Evolutionary conservation across 2,329 filamentous ascomycete species (phyloP).

Genomic region (Colletotrichum sp.): DNA sequence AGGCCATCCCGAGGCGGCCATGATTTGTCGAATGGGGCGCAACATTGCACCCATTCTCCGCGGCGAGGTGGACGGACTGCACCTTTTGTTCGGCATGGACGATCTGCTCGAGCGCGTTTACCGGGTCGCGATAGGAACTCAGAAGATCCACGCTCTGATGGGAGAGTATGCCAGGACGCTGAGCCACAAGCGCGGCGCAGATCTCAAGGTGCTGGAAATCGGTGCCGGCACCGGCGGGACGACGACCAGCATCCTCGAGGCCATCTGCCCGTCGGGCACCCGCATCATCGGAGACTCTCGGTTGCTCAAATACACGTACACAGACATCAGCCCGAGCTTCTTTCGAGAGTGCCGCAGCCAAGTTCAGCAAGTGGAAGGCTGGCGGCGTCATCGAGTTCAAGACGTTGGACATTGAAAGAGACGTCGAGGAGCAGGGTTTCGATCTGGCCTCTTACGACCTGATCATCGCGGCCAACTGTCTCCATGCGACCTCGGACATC

Average conservation of each 20-base stretch:
- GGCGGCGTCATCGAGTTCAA: constrained; percentile 19
- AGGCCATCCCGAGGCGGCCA: neutral
- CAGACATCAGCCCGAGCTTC: constrained; percentile 27
- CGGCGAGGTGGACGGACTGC: neutral
- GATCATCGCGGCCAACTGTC: constrained; percentile 37
- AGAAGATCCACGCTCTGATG: constrained; percentile 1
- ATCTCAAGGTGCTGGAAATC: neutral
- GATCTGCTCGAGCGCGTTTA: constrained; percentile 1
- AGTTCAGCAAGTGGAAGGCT: neutral
- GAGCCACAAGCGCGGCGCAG: neutral
- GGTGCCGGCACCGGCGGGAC: neutral
- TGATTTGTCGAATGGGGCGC: neutral
- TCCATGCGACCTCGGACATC: constrained; percentile 30
- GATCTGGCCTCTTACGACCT: constrained; percentile 35
- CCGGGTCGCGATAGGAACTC: neutral
- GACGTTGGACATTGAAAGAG: constrained; percentile 27
- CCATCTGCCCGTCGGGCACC: neutral
- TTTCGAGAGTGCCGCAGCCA: constrained; percentile 23
- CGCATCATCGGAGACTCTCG: neutral
- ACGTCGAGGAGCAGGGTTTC: constrained; percentile 34
- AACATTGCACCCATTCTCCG: neutral
- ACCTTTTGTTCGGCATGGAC: neutral
- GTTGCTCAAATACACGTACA: constrained; percentile 28
- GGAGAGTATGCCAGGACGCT: neutral
- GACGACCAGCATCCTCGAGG: neutral